These are phyloP conservation scores for Lycium ferocissimum DNA, from an alignment of 257 asterid genomes.

Conservation along the genomic window DNA sequence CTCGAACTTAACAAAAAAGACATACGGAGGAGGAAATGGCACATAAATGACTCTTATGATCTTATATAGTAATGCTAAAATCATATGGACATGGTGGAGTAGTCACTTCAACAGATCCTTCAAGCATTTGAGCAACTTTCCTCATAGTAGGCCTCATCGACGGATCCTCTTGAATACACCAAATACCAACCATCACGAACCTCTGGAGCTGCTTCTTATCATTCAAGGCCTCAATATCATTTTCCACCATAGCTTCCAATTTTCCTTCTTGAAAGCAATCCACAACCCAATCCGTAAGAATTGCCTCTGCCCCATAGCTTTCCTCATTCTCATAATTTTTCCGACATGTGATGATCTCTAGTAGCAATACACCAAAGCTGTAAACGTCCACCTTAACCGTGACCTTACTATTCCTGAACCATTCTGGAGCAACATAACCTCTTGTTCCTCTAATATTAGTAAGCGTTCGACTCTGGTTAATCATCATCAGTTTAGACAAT, in stretches of 20 bases:
- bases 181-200: conserved; percentile 41
- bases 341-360: conserved; percentile 46
- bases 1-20: neutral
- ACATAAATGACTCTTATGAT: neutral
- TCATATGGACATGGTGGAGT: conserved; percentile 35
- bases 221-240: conserved; percentile 38
- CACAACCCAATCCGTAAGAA: conserved; percentile 42
- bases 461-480: conserved; percentile 40
- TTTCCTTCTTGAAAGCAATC: conserved; percentile 44
- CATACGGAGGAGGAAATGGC: neutral
- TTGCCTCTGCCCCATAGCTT: neutral
- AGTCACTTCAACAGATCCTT: conserved; percentile 41
- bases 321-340: conserved; percentile 28
- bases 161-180: conserved; percentile 49
- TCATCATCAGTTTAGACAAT: conserved; percentile 47
- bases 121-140: conserved; percentile 45
- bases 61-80: neutral
- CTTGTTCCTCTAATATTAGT: conserved; percentile 48
- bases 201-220: conserved; percentile 36
- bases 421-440: conserved; percentile 54
- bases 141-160: conserved; percentile 45
- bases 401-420: conserved; percentile 45
- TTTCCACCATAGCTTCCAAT: conserved; percentile 32
- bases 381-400: conserved; percentile 47
- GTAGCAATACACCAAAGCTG: conserved; percentile 47